A percentile compares a stretch with the other conserved stretches of the same genome.
Evolutionary conservation across 2,329 filamentous ascomycete genomes (phyloP).

Genomic region (Neocucurbitaria cava): DNA sequence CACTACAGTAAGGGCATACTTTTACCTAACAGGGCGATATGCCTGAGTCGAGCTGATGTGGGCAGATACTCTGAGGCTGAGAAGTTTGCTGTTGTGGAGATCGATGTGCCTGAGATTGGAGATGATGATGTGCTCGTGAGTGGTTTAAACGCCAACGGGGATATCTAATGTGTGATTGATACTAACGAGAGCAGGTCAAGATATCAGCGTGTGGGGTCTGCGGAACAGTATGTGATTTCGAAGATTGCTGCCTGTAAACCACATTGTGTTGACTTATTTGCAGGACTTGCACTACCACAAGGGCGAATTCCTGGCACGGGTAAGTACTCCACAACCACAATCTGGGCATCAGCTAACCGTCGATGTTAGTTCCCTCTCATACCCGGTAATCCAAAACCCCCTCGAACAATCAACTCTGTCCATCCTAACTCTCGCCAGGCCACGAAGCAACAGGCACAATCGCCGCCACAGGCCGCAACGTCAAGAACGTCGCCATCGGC

Average conservation of each 20-base stretch:
- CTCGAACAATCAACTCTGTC: slow-evolving; percentile 3
- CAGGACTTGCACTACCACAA: slow-evolving; percentile 36
- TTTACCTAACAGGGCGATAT: background rate
- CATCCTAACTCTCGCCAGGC: slow-evolving; percentile 46
- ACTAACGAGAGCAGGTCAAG: slow-evolving; percentile 23
- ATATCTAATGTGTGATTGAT: background rate
- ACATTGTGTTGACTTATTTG: no score
- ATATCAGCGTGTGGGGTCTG: slow-evolving; percentile 34
- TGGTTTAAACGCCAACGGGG: background rate
- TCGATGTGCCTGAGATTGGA: slow-evolving; percentile 23
- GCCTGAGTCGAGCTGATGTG: background rate
- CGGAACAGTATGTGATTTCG: slow-evolving; percentile 20
- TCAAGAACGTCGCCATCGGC: slow-evolving; percentile 66
- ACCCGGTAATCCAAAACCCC: slow-evolving; percentile 20
- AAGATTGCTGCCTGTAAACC: no score
- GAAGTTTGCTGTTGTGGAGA: slow-evolving; percentile 25
- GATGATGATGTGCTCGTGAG: slow-evolving; percentile 33
- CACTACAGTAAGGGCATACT: slow-evolving; percentile 25
- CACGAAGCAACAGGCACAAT: slow-evolving; percentile 73
- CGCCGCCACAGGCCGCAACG: slow-evolving; percentile 64
- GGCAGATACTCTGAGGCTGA: slow-evolving; percentile 30
- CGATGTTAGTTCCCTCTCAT: slow-evolving; percentile 27
- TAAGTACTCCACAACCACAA: background rate
- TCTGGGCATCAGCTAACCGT: background rate
- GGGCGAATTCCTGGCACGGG: slow-evolving; percentile 33